Evolutionary conservation across 2,329 filamentous ascomycete species (phyloP).

Genomic region (Diplodia intermedia): DNA sequence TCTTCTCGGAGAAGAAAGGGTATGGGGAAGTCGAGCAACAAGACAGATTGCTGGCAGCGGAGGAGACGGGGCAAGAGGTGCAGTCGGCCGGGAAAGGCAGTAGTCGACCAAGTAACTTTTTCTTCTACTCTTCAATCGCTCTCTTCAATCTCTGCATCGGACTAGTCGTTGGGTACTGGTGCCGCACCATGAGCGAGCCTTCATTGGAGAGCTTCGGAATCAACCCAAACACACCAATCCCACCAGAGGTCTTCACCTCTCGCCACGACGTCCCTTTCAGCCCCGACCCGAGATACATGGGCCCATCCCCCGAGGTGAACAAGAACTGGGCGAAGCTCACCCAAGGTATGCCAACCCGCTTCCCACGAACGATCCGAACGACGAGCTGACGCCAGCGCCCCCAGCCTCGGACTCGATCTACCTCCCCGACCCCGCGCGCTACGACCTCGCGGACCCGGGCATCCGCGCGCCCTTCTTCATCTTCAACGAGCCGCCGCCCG

Average conservation of each 20-base stretch:
- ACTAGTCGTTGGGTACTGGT: not conserved
- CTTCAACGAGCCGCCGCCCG: not conserved
- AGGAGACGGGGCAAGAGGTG: not conserved
- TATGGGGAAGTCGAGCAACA: not conserved
- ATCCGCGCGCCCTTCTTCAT: conserved; percentile 6
- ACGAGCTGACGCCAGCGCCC: too few relatives aligned
- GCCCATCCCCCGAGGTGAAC: not conserved
- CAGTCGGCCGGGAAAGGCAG: too few relatives aligned
- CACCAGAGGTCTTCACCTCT: not conserved
- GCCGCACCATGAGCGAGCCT: not conserved
- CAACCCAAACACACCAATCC: conserved; percentile 5
- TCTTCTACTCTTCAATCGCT: conserved; percentile 5
- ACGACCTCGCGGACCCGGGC: not conserved
- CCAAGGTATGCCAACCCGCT: not conserved
- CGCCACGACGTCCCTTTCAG: conserved; percentile 19
- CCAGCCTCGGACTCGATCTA: conserved; percentile 4
- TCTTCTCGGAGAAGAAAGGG: not conserved
- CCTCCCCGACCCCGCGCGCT: not conserved
- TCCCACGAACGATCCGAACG: not conserved
- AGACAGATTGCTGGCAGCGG: not conserved
- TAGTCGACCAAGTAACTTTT: not conserved
- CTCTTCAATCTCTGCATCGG: not conserved
- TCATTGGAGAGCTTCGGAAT: conserved; percentile 2
- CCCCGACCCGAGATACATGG: not conserved
- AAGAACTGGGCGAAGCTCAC: conserved; percentile 16